Percentiles rank a stretch among this genome's conserved stretches.
Conservation (phyloP, 2,329 filamentous ascomycete genomes). For the Aspergillus candidus region DNA sequence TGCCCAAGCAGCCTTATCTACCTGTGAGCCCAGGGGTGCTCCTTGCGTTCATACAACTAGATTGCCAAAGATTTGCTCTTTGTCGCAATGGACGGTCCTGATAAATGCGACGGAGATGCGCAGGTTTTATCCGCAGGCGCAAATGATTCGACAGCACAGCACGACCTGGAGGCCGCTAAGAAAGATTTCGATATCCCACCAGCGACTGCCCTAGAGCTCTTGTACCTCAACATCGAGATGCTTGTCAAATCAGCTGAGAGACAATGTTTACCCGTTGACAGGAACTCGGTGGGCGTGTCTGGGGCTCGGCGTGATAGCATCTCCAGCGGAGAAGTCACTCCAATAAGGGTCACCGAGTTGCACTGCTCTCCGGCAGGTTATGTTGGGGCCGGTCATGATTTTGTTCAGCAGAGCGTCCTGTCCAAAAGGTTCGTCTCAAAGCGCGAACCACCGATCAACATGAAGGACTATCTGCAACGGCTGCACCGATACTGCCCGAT, state of each 20-base stretch:
- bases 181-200: slow-evolving; percentile 63
- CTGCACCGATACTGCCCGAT: slow-evolving; percentile 89
- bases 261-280: slow-evolving; percentile 25
- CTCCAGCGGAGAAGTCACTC: slow-evolving; percentile 16
- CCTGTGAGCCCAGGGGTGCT: slow-evolving; percentile 23
- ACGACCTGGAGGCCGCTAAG: slow-evolving; percentile 1
- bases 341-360: slow-evolving; percentile 26
- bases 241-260: slow-evolving; percentile 54
- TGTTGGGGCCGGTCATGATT: slow-evolving; percentile 57
- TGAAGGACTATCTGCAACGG: slow-evolving; percentile 78
- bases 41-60: slow-evolving; percentile 9
- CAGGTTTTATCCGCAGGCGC: neutral
- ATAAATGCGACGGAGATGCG: slow-evolving; percentile 1
- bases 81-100: slow-evolving; percentile 19
- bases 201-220: slow-evolving; percentile 68
- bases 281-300: slow-evolving; percentile 49
- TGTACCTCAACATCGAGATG: slow-evolving; percentile 63
- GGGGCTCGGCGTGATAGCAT: slow-evolving; percentile 29
- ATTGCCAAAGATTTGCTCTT: slow-evolving; percentile 6
- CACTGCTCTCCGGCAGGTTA: slow-evolving; percentile 33
- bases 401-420: slow-evolving; percentile 76
- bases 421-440: slow-evolving; percentile 93
- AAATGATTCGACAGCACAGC: neutral
- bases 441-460: slow-evolving; percentile 70
- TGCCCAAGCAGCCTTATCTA: slow-evolving; percentile 19